Percentiles rank a stretch among this genome's conserved stretches.
These are phyloP conservation scores for Candida boleticola DNA, from an alignment of 805 yeast genomes.

Conservation along the genomic window DNA sequence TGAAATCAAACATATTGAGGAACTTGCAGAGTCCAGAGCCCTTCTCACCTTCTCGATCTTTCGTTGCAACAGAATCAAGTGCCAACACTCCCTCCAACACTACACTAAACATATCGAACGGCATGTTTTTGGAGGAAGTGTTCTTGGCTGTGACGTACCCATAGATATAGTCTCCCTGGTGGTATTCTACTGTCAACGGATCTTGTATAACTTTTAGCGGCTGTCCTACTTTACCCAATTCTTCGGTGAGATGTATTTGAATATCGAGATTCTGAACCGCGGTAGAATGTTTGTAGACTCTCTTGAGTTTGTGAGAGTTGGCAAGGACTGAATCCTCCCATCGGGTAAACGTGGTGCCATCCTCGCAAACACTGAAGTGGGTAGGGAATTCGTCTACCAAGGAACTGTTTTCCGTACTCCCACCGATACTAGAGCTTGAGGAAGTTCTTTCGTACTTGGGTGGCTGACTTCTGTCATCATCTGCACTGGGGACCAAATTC, in stretches of 20 bases:
- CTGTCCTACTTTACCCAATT: slow-evolving; percentile 32
- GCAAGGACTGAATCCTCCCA: slow-evolving; percentile 37
- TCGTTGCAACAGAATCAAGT: slow-evolving; percentile 10
- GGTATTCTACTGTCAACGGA: slow-evolving; percentile 28
- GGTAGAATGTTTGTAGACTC: slow-evolving; percentile 27
- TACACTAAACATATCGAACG: slow-evolving; percentile 40
- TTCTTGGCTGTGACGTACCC: slow-evolving; percentile 35
- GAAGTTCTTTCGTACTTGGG: slow-evolving; percentile 35
- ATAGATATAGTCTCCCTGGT: slow-evolving; percentile 36
- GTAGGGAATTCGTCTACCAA: not conserved
- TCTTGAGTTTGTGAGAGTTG: slow-evolving; percentile 32
- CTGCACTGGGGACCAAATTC: slow-evolving; percentile 29
- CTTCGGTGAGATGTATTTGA: slow-evolving; percentile 31
- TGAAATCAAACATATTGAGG: slow-evolving; percentile 41
- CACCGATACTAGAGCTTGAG: slow-evolving; percentile 3
- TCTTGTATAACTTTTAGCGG: slow-evolving; percentile 25
- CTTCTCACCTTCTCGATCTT: slow-evolving; percentile 3
- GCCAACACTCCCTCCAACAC: slow-evolving; percentile 35
- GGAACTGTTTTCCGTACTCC: slow-evolving; percentile 5
- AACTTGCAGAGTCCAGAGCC: slow-evolving; percentile 21
- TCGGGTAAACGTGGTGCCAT: slow-evolving; percentile 11
- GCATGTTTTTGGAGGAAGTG: slow-evolving; percentile 23
- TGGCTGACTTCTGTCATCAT: slow-evolving; percentile 27
- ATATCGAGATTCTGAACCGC: slow-evolving; percentile 25
- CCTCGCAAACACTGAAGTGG: not conserved